Evolutionary conservation across 768 basidiomycete species (phyloP), one percentile per base, ranked within the genome.

Genomic region (Dioszegia hungarica): DNA sequence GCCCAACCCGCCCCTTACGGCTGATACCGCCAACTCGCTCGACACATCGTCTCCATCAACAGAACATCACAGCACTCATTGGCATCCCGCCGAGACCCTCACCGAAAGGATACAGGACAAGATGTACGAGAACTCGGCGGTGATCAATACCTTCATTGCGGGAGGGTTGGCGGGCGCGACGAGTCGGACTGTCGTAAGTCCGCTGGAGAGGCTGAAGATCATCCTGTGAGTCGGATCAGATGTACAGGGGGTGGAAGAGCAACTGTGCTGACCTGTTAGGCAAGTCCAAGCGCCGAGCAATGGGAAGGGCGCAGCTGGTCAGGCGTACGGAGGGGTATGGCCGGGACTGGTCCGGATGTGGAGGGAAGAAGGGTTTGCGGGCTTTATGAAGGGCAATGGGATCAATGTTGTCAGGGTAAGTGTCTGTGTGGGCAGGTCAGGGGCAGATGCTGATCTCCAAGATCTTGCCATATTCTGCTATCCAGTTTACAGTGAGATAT

Each of bases 351-450:
- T 82, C 17, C 84, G 93, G 60, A 93, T 93, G 85, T 97, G 90
- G 88, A 78, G 79, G 62, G 92, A 97, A 73, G 94, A 98, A 76
- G 94, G 94, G 8, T 86, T 93, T 76, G 83, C 77, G 74, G 94
- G 93, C 12, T 91, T 85, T 75, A 92, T 97, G 92, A 81, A 89
- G 63, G 94, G 94, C 3, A 97, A 97, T 64, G 84, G 86, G 37
- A 87, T 93, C 39, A 73, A 76, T 54, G 70, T 72, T 17, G 60
- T 72, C 14, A 45, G 73, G 28, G 72, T 73, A 56, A 58, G 72
- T 62, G 27, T 19, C 4, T 14, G 37, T 40, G 2, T 15, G 11
- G 20, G 27, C 22, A 5, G 3, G 5, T 8, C 15, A 19, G 27
- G 40, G 59, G 64, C n/a, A 59, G 66, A 73, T 93, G 11, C 20